Base-by-base conservation (phyloP, 257 asterid genomes). In the Parsonsia alboflavescens region DNA sequence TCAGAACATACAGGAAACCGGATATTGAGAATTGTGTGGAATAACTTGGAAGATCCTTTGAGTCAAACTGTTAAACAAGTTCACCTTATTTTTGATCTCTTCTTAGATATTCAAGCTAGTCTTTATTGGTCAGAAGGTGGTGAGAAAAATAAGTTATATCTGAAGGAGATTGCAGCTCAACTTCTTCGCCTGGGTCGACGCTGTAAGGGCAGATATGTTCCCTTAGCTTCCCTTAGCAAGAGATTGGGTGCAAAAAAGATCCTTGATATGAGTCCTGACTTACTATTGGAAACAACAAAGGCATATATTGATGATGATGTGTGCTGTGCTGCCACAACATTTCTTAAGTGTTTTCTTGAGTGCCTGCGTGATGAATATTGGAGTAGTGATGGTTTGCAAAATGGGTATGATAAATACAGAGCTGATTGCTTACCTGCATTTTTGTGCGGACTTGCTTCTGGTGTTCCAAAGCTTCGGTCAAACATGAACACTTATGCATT, bases 51-150 rank as follows among this genome's bases (percentile, higher is more conserved):
- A 84, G 99, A 94, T 83, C 97, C 97, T 84, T 81, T 94, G 74
- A 94, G 92, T 81, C 99, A 94, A 86, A 88, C 99, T 16, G 99
- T 94, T 72, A 94, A 88, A 82, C 99, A 94, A 86, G 97, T 88
- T 80, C 95, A 94, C 82, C 95, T 94, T 63, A 89, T 94, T 74
- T 90, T 94, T 80, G 99, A 94, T 80, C 93, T 94, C 81, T 92
- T 88, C 79, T 74, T 94, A 85, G 96, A 92, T 78, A 86, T 94
- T 79, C 93, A 88, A 78, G 83, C 90, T 57, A 84, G 82, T 80
- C 88, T 90, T 80, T 85, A 81, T 28, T 82, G 87, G 90, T 84
- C 79, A 11, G 91, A 85, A 80, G 91, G 90, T 76, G 86, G 89
- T 75, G 86, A 85, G 75, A 82, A 80, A 80, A 86, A 82, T 71